These are phyloP conservation scores for Solanum hybrid DNA, from an alignment of 305 asterid genomes.

Conservation along the genomic window DNA sequence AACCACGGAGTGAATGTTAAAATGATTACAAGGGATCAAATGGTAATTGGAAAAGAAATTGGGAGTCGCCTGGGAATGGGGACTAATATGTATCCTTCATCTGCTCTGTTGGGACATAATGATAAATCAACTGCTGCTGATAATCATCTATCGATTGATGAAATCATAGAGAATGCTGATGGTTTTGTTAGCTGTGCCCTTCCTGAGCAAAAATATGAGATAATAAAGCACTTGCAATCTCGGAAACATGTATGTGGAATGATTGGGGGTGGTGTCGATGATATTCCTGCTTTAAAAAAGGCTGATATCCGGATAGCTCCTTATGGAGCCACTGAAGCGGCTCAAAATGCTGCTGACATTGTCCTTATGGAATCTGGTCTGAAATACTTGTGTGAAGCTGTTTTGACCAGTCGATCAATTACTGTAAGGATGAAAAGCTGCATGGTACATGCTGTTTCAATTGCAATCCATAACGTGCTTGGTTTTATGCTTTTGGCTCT, in stretches of 20 bases:
- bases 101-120: constrained; percentile 41
- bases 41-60: constrained; percentile 52
- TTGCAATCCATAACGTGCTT: constrained; percentile 9
- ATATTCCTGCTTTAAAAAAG: constrained; percentile 61
- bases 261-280: constrained; percentile 62
- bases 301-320: constrained; percentile 60
- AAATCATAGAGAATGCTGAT: constrained; percentile 48
- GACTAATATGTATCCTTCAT: constrained; percentile 48
- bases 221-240: constrained; percentile 54
- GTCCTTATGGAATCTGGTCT: constrained; percentile 38
- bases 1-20: constrained; percentile 55
- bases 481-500: constrained; percentile 16
- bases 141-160: constrained; percentile 26
- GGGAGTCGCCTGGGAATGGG: constrained; percentile 64
- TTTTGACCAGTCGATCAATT: constrained; percentile 54
- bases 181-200: constrained; percentile 52
- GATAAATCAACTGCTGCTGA: not conserved
- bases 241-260: constrained; percentile 53
- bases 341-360: constrained; percentile 52
- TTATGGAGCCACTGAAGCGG: constrained; percentile 58
- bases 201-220: constrained; percentile 50
- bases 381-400: constrained; percentile 44
- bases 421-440: constrained; percentile 60
- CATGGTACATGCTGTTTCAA: constrained; percentile 8
- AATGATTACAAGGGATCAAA: constrained; percentile 61